A percentile compares a stretch with the other conserved stretches of the same genome.
Evolutionary conservation across 2,329 filamentous ascomycete species (phyloP).

Genomic region (Cercospora beticola): DNA sequence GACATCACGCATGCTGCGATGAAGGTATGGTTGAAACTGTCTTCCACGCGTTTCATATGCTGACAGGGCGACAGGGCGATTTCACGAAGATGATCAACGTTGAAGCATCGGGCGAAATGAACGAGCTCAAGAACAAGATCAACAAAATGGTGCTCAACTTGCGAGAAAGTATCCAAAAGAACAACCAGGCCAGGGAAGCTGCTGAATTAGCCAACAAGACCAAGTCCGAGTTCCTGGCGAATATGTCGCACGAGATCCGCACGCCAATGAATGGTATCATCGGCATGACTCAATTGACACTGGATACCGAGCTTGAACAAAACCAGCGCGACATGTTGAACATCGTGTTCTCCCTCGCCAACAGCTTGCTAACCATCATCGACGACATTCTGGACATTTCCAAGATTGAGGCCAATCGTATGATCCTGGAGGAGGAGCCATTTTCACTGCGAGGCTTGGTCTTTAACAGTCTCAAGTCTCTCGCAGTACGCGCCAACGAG

Average conservation of each 20-base stretch:
- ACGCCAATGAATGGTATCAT: constrained; percentile 98
- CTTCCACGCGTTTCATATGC: too few relatives aligned
- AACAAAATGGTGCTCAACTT: constrained; percentile 98
- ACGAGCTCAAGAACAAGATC: constrained; percentile 97
- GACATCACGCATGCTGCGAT: constrained; percentile 98
- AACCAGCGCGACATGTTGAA: constrained; percentile 98
- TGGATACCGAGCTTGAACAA: constrained; percentile 89
- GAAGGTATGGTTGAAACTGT: constrained; percentile 47
- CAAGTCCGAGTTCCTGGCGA: constrained; percentile 96
- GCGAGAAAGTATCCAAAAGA: constrained; percentile 92
- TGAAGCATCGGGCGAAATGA: constrained; percentile 97
- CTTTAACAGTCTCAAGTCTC: constrained; percentile 93
- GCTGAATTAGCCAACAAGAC: constrained; percentile 97
- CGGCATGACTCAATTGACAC: constrained; percentile 93
- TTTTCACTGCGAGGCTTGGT: constrained; percentile 92
- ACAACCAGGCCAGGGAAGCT: constrained; percentile 91
- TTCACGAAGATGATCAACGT: constrained; percentile 97
- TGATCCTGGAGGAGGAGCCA: constrained; percentile 97
- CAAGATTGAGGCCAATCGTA: constrained; percentile 88
- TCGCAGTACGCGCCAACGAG: constrained; percentile 97
- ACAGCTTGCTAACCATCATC: constrained; percentile 94
- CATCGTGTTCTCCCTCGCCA: constrained; percentile 94
- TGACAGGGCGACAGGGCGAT: constrained; percentile 59
- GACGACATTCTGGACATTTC: constrained; percentile 72
- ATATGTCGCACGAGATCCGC: constrained; percentile 98